Conservation (phyloP, 305 asterid species). For the Solanum hybrid region DNA sequence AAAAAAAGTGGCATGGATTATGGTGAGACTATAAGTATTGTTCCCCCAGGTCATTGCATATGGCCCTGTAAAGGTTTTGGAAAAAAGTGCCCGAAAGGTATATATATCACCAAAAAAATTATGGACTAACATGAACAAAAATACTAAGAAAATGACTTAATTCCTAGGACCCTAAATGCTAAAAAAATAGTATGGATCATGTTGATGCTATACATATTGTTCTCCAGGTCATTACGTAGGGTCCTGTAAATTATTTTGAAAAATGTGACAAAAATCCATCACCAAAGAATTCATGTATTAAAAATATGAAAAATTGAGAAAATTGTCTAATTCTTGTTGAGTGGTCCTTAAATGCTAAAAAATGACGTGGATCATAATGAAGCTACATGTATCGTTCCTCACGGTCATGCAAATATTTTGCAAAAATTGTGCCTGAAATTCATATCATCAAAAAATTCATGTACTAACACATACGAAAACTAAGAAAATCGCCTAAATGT, state of each 20-base stretch:
- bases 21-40: background rate
- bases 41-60: background rate
- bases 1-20: background rate
- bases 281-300: background rate
- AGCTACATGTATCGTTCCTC: background rate
- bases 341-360: background rate
- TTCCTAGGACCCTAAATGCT: background rate
- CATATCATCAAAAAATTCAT: too few relatives aligned
- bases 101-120: background rate
- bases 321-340: background rate
- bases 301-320: too few relatives aligned
- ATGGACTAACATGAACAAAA: background rate
- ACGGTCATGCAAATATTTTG: background rate
- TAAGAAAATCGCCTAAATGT: background rate
- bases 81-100: background rate
- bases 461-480: background rate
- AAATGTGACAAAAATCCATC: too few relatives aligned
- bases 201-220: background rate
- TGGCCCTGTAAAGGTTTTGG: background rate
- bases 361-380: background rate
- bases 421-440: background rate
- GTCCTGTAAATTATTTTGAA: background rate
- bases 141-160: background rate
- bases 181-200: background rate
- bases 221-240: background rate